Conservation (phyloP, 2,329 filamentous ascomycete species). For the Aspergillus fijiensis region DNA sequence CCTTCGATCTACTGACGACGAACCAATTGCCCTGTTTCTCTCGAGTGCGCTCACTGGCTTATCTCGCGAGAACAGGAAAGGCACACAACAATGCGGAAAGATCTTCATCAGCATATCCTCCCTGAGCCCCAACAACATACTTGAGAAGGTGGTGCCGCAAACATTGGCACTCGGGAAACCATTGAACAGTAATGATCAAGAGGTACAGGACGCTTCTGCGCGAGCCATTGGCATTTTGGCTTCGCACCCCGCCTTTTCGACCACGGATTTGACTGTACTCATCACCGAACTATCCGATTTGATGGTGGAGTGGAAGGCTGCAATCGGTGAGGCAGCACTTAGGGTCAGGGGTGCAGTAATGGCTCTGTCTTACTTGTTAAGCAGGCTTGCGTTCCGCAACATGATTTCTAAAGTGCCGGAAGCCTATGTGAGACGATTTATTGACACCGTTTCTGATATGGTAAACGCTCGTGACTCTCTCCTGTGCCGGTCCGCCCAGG, state of each 20-base stretch:
- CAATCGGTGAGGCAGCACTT: constrained; percentile 60
- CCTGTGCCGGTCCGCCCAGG: constrained; percentile 58
- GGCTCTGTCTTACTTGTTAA: constrained; percentile 58
- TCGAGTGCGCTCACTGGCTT: constrained; percentile 48
- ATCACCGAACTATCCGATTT: constrained; percentile 50
- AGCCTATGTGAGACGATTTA: constrained; percentile 42
- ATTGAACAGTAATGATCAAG: constrained; percentile 69
- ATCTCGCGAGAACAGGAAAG: constrained; percentile 39
- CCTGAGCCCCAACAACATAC: constrained; percentile 53
- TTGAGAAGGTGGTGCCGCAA: constrained; percentile 52
- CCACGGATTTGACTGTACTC: constrained; percentile 43
- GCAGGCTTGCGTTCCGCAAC: constrained; percentile 55
- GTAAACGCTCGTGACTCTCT: constrained; percentile 57
- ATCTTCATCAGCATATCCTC: constrained; percentile 57
- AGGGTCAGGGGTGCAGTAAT: constrained; percentile 62
- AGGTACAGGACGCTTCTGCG: constrained; percentile 65
- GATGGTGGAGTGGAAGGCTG: constrained; percentile 55
- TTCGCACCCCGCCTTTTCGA: constrained; percentile 56
- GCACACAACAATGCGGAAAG: constrained; percentile 47
- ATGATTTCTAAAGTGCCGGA: constrained; percentile 33
- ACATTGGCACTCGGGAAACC: constrained; percentile 57
- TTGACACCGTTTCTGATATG: constrained; percentile 51
- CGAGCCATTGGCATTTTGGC: constrained; percentile 73
- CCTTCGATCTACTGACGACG: constrained; percentile 34
- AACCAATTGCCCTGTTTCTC: constrained; percentile 44